These are phyloP conservation scores for Sporisorium exsertum DNA, from an alignment of 1,284 basidiomycete species.

Conservation along the genomic window DNA sequence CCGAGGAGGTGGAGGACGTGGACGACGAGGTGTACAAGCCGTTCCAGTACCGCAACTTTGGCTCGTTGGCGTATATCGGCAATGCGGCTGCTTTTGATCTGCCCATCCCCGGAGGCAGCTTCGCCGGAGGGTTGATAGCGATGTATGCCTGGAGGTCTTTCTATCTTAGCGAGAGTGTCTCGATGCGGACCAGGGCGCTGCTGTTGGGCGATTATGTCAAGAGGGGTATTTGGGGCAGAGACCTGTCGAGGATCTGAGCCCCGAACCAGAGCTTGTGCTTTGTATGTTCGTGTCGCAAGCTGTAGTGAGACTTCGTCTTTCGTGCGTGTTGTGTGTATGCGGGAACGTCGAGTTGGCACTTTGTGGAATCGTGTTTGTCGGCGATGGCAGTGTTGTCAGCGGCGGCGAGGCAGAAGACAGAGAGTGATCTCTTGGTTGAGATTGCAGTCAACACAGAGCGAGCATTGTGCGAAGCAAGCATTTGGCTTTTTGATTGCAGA, in stretches of 20 bases:
- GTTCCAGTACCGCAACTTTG: conserved; percentile 62
- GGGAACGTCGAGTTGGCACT: no score
- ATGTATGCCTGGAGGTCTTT: conserved; percentile 66
- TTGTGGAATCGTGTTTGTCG: neutral
- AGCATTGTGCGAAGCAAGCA: neutral
- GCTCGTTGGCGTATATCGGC: conserved; percentile 65
- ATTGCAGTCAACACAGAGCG: neutral
- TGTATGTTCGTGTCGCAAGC: neutral
- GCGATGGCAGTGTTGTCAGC: neutral
- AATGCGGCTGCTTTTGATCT: conserved; percentile 68
- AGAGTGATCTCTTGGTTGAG: neutral
- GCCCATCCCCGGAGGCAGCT: conserved; percentile 63
- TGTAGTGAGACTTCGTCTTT: neutral
- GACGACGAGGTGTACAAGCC: conserved; percentile 63
- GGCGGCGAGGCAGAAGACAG: neutral
- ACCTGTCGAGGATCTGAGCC: conserved; percentile 48
- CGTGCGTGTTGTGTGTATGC: neutral
- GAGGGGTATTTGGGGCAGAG: conserved; percentile 63
- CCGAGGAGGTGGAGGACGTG: conserved; percentile 53
- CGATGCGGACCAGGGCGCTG: conserved; percentile 60
- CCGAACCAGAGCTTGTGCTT: neutral
- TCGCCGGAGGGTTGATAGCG: conserved; percentile 65
- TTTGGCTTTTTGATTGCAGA: neutral
- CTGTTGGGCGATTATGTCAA: conserved; percentile 66
- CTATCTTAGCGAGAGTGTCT: conserved; percentile 61